Base-by-base conservation (phyloP, 768 basidiomycete genomes). In the Auriscalpium orientale region DNA sequence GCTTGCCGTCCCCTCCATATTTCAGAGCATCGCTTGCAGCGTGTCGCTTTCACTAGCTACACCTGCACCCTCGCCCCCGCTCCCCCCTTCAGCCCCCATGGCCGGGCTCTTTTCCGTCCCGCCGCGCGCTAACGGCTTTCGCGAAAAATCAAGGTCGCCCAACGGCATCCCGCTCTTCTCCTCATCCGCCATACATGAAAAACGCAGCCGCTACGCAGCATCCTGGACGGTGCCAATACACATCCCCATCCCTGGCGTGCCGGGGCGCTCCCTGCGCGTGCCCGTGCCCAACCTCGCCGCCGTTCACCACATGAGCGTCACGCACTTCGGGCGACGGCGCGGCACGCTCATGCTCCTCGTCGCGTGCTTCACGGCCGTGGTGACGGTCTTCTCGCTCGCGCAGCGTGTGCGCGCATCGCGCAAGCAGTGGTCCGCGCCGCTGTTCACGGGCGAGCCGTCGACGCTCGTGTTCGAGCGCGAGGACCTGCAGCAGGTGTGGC, bases 401-500 rank as follows among this genome's bases (percentile, higher is more conserved):
- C 81, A 79, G 60, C 79, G 80, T 52, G 86, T 86, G 65, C 80
- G 79, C 22, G 75, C 81, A 1, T 74, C 78, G 56, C 79, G 80
- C 51, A 84, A 81, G 62, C 77, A 79, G 56, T 88, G 85, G 85
- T 77, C 84, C 8, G 44, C 58, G 12, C 71, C 78, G 38, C 74
- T 78, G 16, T 77, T 82, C 48, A 69, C 73, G 16, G 76, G 76
- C 43, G 83, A 86, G 47, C 76, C 83, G 15, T 74, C 87, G 22
- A 91, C 91, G 9, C 77, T 93, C 33, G 81, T 93, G 37, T 92
- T 81, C 65, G 76, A 76, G 55, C 77, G 85, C 49, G 83, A 88
- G 56, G 93, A 98, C 65, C 67, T 97, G 44, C 89, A 88, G 65
- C 79, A 86, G 55, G 90, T 99, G 70, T 98, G 95, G 95, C 77